A percentile compares a stretch with the other conserved stretches of the same genome.
Conservation (phyloP, 1,284 basidiomycete genomes). For the Ustilago sp. region DNA sequence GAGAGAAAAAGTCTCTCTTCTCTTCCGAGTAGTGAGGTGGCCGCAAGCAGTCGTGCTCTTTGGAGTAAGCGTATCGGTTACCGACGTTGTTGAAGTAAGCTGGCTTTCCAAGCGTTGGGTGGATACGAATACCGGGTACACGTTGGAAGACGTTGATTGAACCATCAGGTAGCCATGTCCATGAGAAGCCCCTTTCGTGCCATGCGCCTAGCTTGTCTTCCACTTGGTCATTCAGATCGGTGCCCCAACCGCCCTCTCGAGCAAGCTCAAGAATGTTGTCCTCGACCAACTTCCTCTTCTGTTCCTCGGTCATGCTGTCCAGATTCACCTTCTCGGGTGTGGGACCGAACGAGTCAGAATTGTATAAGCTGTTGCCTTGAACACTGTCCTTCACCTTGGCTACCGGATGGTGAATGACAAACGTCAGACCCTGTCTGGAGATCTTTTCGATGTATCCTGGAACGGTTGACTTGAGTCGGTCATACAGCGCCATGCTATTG, state of each 20-base stretch:
- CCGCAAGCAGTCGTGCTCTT: conserved; percentile 24
- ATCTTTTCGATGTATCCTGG: conserved; percentile 32
- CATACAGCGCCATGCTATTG: conserved; percentile 47
- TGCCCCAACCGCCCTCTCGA: conserved; percentile 45
- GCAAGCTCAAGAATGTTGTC: conserved; percentile 45
- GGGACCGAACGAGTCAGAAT: conserved; percentile 46
- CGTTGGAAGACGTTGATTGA: conserved; percentile 53
- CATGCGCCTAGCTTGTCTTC: conserved; percentile 29
- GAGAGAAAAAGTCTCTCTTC: conserved; percentile 39
- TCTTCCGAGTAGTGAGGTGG: conserved; percentile 37
- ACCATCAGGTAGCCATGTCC: conserved; percentile 50
- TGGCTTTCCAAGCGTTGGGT: conserved; percentile 36
- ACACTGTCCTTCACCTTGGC: conserved; percentile 41
- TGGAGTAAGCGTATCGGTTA: conserved; percentile 43
- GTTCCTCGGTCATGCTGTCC: conserved; percentile 24
- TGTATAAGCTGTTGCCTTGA: conserved; percentile 48
- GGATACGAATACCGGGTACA: conserved; percentile 46
- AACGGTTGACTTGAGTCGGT: conserved; percentile 33
- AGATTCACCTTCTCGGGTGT: conserved; percentile 24
- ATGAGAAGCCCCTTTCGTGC: conserved; percentile 45
- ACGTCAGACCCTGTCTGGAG: conserved; percentile 32
- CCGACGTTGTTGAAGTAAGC: conserved; percentile 56
- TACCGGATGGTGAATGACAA: conserved; percentile 50
- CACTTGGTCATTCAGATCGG: background rate
- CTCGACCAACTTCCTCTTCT: conserved; percentile 45